phyloP scores from a whole-genome alignment of 2,329 filamentous ascomycete species.

The Talaromyces sp. region DNA sequence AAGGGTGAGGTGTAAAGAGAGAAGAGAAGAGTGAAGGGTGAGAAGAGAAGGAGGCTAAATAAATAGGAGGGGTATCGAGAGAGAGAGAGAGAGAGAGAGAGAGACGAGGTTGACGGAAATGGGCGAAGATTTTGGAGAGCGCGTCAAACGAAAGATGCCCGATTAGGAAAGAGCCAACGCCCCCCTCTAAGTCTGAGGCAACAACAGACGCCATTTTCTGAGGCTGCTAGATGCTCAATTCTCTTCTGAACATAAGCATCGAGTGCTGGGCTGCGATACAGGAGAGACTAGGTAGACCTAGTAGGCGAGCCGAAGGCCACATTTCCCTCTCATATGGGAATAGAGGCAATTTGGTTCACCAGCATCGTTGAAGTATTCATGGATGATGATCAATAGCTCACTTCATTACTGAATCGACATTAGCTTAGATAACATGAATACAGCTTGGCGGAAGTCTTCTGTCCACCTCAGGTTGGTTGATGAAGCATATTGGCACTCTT shows the following conservation, averaged over 20 bases:
- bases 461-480: background rate
- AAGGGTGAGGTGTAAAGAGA: background rate
- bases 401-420: background rate
- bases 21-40: background rate
- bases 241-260: background rate
- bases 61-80: background rate
- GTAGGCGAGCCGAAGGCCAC: background rate
- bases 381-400: background rate
- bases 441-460: background rate
- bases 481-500: background rate
- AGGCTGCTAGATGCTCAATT: background rate
- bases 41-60: background rate
- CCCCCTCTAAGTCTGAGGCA: background rate
- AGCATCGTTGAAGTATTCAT: no score
- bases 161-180: background rate
- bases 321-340: background rate
- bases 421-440: background rate
- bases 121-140: background rate
- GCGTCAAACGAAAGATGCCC: background rate
- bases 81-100: background rate
- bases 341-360: no score
- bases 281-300: background rate
- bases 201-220: background rate
- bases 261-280: no score
- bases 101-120: background rate